These are phyloP conservation scores for Pseudozyma flocculosa DNA, from an alignment of 1,284 basidiomycete species.

Conservation along the genomic window DNA sequence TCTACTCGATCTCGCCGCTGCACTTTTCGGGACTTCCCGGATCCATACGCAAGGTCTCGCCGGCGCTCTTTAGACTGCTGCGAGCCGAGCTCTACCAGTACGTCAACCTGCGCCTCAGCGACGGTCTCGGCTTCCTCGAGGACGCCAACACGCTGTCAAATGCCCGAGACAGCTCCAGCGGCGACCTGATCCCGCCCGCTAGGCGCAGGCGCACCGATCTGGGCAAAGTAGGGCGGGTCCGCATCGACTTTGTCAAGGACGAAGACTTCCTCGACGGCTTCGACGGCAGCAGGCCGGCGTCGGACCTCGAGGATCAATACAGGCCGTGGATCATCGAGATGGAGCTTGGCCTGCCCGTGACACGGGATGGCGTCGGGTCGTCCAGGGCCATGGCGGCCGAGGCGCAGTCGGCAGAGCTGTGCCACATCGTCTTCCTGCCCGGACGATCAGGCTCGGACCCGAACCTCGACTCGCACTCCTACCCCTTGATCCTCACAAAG, in stretches of 20 bases:
- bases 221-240: slow-evolving; percentile 23
- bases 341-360: slow-evolving; percentile 15
- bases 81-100: slow-evolving; percentile 22
- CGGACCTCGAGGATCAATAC: slow-evolving; percentile 7
- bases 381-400: slow-evolving; percentile 8
- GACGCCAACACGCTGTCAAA: slow-evolving; percentile 11
- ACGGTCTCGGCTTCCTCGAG: slow-evolving; percentile 31
- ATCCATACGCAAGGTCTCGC: slow-evolving; percentile 23
- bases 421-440: slow-evolving; percentile 34
- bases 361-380: background rate
- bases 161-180: slow-evolving; percentile 18
- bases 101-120: slow-evolving; percentile 34
- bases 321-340: slow-evolving; percentile 31
- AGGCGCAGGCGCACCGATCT: slow-evolving; percentile 22
- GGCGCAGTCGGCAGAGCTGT: slow-evolving; percentile 23
- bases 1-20: slow-evolving; percentile 27
- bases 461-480: slow-evolving; percentile 9
- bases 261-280: slow-evolving; percentile 12
- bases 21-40: slow-evolving; percentile 28
- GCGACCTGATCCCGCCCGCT: slow-evolving; percentile 24
- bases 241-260: slow-evolving; percentile 27
- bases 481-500: slow-evolving; percentile 31
- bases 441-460: slow-evolving; percentile 1
- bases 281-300: slow-evolving; percentile 7
- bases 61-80: slow-evolving; percentile 23